A percentile compares a stretch with the other conserved stretches of the same genome.
phyloP scores from a whole-genome alignment of 2,329 filamentous ascomycete species.

The Decorospora gaudefroyi region DNA sequence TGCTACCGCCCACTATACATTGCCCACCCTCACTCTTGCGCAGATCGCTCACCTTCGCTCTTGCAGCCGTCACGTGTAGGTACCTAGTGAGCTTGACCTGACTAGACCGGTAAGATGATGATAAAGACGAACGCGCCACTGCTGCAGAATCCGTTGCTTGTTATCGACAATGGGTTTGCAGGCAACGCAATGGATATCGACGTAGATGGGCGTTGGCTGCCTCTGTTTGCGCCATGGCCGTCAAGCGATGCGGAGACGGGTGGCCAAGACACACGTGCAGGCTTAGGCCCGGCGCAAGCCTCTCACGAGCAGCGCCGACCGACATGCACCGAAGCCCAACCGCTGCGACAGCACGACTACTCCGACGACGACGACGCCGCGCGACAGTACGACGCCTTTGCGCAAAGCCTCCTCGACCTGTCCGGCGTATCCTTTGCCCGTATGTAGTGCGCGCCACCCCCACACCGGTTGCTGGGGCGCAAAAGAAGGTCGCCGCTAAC shows the following conservation, averaged over 20 bases:
- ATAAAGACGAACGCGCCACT: too few relatives aligned
- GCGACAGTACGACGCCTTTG: neutral
- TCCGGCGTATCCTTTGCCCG: neutral
- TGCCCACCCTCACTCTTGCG: too few relatives aligned
- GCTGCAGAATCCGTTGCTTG: too few relatives aligned
- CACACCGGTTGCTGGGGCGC: slow-evolving; percentile 2
- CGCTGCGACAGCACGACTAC: slow-evolving; percentile 12
- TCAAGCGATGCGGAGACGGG: neutral
- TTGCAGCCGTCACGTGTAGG: too few relatives aligned
- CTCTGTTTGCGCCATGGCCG: neutral
- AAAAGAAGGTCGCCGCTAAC: slow-evolving; percentile 24
- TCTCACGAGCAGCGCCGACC: slow-evolving; percentile 11
- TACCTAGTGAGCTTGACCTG: too few relatives aligned
- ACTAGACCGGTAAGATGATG: too few relatives aligned
- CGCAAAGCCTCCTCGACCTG: neutral
- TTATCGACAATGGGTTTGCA: too few relatives aligned
- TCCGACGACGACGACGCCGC: slow-evolving; percentile 4
- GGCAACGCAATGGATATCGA: too few relatives aligned
- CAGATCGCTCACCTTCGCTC: too few relatives aligned
- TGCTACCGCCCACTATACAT: too few relatives aligned
- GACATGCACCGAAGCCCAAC: slow-evolving; percentile 6
- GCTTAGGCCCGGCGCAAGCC: slow-evolving; percentile 15
- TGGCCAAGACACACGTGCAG: slow-evolving; percentile 13
- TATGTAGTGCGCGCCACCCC: slow-evolving; percentile 15
- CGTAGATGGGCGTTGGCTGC: neutral